Base-by-base conservation (phyloP, 306 rosid genomes). In the Begonia loranthoides region DNA sequence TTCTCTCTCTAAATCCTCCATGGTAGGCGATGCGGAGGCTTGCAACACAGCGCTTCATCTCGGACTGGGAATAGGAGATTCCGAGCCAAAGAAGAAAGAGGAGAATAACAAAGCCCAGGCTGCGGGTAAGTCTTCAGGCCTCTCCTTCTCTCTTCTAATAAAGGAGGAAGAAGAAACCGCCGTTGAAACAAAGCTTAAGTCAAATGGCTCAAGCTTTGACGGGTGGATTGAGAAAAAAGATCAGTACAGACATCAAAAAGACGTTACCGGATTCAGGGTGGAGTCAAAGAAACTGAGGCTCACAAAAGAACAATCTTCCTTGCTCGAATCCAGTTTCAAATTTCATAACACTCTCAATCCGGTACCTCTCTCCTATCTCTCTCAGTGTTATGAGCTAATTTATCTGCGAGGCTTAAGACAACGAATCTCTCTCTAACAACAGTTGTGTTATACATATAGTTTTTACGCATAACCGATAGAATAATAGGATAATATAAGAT, bases 301-400 rank as follows among this genome's bases (percentile, higher is more conserved):
- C 43, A 66, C 93, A 9, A 77, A 73, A 65, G 87, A 88, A 2
- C 97, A 88, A 52, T 66, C 87, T 13, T 14, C 67, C 57, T 56
- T 73, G 69, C 78, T 88, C 22, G 97, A 88, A 53, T 74, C 69
- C 57, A 77, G 71, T 71, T 88, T 88, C 78, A 81, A 73, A 47
- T 76, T 66, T 5, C 86, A 84, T 21, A 75, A 15, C 61, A 77
- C 82, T 22, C 93, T 84, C 45, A 75, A 73, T 61, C 80, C 68
- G 50, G 97, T 87, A 67, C 15, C 1, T 5, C 13, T 41, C 1
- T 13, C 9, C 17, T 9, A 1, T 24, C 50, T 54, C 17, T 40
- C 40, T 16, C 9, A 2, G 15, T 11, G 9, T 0, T 49, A 50
- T 41, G 9, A n/a, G 2, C 45, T 2, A 41, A 9, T 41, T 41